A percentile compares a stretch with the other conserved stretches of the same genome.
Conservation (phyloP, 306 rosid genomes). For the Citrullus amarus region DNA sequence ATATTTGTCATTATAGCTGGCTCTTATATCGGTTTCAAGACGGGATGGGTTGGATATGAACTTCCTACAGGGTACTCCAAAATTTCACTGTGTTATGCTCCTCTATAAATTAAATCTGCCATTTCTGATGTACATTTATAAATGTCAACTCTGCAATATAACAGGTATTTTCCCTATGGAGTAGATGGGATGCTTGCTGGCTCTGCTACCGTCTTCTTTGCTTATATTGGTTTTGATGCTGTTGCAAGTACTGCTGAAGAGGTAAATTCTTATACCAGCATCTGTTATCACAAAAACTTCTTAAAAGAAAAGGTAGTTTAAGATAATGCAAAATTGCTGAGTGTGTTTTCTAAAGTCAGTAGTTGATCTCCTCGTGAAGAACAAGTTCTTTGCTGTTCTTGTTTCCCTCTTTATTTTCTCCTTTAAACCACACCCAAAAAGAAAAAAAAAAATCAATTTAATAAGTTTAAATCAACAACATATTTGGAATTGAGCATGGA, state of each 20-base stretch:
- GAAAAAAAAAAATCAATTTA: background rate
- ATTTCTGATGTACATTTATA: slow-evolving; percentile 12
- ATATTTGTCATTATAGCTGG: slow-evolving; percentile 69
- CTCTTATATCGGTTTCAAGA: slow-evolving; percentile 65
- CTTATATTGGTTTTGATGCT: slow-evolving; percentile 86
- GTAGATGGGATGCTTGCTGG: slow-evolving; percentile 92
- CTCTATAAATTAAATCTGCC: background rate
- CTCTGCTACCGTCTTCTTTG: slow-evolving; percentile 93
- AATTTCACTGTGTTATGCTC: slow-evolving; percentile 3
- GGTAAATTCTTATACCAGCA: slow-evolving; percentile 25
- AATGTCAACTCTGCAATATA: slow-evolving; percentile 10
- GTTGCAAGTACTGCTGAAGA: slow-evolving; percentile 95
- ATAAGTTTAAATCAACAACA: background rate
- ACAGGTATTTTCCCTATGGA: slow-evolving; percentile 80
- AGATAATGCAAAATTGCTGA: background rate
- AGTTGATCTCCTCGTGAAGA: background rate
- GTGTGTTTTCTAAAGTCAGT: background rate
- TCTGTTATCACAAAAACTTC: background rate
- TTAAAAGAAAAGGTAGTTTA: background rate
- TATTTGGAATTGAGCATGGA: background rate
- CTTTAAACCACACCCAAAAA: background rate
- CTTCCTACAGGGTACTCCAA: slow-evolving; percentile 59
- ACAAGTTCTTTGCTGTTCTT: background rate
- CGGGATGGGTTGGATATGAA: slow-evolving; percentile 90
- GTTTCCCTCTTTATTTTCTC: background rate